Percentiles rank a stretch among this genome's conserved stretches.
Evolutionary conservation across 306 rosid species (phyloP).

Genomic region (Crotalaria pallida): DNA sequence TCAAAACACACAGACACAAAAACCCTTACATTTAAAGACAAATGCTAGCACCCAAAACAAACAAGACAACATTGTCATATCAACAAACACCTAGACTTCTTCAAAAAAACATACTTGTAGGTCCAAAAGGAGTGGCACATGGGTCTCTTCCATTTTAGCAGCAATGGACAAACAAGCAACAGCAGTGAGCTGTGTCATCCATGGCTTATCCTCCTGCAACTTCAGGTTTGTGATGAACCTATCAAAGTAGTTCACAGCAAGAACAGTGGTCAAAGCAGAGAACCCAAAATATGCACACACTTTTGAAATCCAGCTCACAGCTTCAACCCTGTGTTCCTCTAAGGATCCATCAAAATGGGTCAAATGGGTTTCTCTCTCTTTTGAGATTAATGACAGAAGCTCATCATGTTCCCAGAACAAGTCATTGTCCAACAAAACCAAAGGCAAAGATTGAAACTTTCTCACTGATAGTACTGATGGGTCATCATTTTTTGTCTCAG

Average conservation of each 20-base stretch:
- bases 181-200: conserved; percentile 81
- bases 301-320: conserved; percentile 66
- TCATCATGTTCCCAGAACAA: conserved; percentile 63
- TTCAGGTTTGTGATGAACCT: conserved; percentile 52
- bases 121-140: conserved; percentile 72
- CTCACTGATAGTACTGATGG: not conserved
- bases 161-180: conserved; percentile 87
- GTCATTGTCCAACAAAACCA: conserved; percentile 42
- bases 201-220: conserved; percentile 65
- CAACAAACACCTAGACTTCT: conserved; percentile 43
- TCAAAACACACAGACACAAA: not conserved
- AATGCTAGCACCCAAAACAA: not conserved
- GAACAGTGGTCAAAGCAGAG: conserved; percentile 63
- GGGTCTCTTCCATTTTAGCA: conserved; percentile 85
- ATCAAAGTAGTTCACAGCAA: conserved; percentile 92
- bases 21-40: not conserved
- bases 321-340: conserved; percentile 43
- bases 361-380: conserved; percentile 54
- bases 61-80: conserved; percentile 21
- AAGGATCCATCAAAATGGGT: conserved; percentile 33
- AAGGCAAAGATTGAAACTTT: conserved; percentile 40
- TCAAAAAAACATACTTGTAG: conserved; percentile 59
- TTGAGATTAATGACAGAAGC: conserved; percentile 53
- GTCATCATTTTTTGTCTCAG: conserved; percentile 24
- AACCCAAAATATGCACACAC: conserved; percentile 57